These are phyloP conservation scores for Avicennia marina DNA, from an alignment of 257 asterid species.

Conservation along the genomic window DNA sequence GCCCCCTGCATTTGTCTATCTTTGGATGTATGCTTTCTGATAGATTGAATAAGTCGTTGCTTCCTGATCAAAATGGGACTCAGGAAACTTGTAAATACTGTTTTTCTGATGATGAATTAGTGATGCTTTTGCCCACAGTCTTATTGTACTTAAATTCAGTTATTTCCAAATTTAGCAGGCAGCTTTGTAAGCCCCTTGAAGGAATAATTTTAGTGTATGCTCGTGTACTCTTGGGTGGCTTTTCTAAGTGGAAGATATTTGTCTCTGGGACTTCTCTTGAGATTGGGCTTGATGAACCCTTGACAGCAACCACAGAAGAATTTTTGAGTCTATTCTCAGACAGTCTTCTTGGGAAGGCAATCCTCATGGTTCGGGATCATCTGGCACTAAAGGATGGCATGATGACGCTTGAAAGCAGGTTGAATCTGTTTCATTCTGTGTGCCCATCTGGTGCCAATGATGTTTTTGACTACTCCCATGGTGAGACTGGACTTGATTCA, in stretches of 20 bases:
- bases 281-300: conserved; percentile 34
- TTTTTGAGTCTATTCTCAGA: conserved; percentile 38
- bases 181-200: conserved; percentile 31
- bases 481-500: conserved; percentile 40
- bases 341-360: conserved; percentile 71
- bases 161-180: conserved; percentile 43
- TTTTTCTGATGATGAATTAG: conserved; percentile 49
- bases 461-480: conserved; percentile 38
- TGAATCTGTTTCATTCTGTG: conserved; percentile 54
- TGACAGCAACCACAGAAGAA: conserved; percentile 44
- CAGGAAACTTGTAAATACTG: conserved; percentile 25
- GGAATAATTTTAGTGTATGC: conserved; percentile 40
- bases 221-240: conserved; percentile 42
- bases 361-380: conserved; percentile 38
- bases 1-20: conserved; percentile 61
- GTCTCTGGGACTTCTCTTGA: conserved; percentile 39
- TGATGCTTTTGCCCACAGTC: conserved; percentile 71
- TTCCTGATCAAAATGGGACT: conserved; percentile 21
- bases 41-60: conserved; percentile 30
- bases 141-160: conserved; percentile 42
- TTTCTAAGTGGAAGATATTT: conserved; percentile 60
- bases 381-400: conserved; percentile 34
- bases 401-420: conserved; percentile 36
- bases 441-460: conserved; percentile 51
- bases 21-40: conserved; percentile 55